Evolutionary conservation across 306 rosid species (phyloP), one percentile per base, ranked within the genome.

Genomic region (Glycyrrhiza uralensis): DNA sequence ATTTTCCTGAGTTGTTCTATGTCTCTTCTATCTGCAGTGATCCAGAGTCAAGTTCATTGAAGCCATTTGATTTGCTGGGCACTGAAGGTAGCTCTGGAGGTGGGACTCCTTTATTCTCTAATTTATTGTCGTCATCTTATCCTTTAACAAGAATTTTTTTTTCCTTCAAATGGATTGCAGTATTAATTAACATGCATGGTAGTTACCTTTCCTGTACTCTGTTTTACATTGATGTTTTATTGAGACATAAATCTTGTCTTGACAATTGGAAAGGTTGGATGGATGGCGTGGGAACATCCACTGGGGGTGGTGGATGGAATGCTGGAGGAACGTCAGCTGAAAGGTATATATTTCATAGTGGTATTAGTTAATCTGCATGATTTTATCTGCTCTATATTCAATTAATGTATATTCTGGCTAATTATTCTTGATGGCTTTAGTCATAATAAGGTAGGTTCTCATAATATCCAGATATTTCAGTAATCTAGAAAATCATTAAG

Each of bases 1-100:
- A 45, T 58, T 55, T 12, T 71, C 50, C 45, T 69, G 29, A 79
- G 64, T 39, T 68, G 66, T 44, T 74, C 5, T 60, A 36, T 84
- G 72, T 79, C 61, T 44, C 45, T 71, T 72, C 23, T 70, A 33
- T 49, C 76, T 87, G 97, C 41, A 84, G 74, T 72, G 90, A 87
- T 76, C 85, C 82, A 11, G 89, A 81, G 66, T 80, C 91, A 17
- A 77, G 77, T 83, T 81, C 92, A 50, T 58, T 80, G 9, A 88
- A 90, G 76, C 89, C 92, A 24, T 94, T 91, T 76, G 93, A 82
- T 82, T 74, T 89, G 49, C 81, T 86, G 75, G 95, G 91, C 44
- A 72, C 82, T 45, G 97, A 85, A 74, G 91, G 86, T 56, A 29
- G 82, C 75, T 72, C 98, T 57, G 82, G 79, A 82, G 99, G 99